A percentile compares a stretch with the other conserved stretches of the same genome.
Evolutionary conservation across 2,329 filamentous ascomycete species (phyloP).

Genomic region (Nannizzia gypsea): DNA sequence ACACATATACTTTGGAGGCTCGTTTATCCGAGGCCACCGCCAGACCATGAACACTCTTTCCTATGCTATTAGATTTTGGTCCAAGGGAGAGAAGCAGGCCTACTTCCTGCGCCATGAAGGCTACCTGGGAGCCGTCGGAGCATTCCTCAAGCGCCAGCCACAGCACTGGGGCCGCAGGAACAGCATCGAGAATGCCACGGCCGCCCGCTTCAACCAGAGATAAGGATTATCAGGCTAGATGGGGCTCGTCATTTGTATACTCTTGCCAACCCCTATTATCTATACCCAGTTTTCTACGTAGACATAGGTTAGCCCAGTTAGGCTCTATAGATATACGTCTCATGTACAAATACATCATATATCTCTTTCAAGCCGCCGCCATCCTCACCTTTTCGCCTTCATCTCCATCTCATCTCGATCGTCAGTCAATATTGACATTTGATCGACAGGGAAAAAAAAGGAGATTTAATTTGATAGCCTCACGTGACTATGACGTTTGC

Average conservation of each 20-base stretch:
- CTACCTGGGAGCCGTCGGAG: constrained; percentile 85
- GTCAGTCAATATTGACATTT: too few relatives aligned
- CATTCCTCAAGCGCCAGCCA: constrained; percentile 84
- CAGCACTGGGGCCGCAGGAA: constrained; percentile 79
- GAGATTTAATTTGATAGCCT: not conserved
- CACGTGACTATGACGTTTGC: not conserved
- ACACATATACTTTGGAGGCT: constrained; percentile 94
- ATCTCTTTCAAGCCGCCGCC: not conserved
- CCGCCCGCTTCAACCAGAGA: constrained; percentile 17
- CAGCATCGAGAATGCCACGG: constrained; percentile 50
- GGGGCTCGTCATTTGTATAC: not conserved
- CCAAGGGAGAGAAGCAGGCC: constrained; percentile 81
- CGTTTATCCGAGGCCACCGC: constrained; percentile 87
- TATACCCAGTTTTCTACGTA: not conserved
- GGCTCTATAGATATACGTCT: not conserved
- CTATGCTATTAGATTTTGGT: constrained; percentile 97
- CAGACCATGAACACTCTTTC: constrained; percentile 97
- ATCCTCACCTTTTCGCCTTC: not conserved
- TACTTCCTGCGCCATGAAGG: constrained; percentile 95
- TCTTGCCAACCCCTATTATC: not conserved
- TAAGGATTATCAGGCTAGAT: not conserved
- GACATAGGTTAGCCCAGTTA: not conserved
- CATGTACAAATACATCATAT: not conserved
- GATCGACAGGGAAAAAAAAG: not conserved
- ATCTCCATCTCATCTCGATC: too few relatives aligned